Conservation (phyloP, 2,329 filamentous ascomycete genomes). For the Cryoendolithus antarcticus region DNA sequence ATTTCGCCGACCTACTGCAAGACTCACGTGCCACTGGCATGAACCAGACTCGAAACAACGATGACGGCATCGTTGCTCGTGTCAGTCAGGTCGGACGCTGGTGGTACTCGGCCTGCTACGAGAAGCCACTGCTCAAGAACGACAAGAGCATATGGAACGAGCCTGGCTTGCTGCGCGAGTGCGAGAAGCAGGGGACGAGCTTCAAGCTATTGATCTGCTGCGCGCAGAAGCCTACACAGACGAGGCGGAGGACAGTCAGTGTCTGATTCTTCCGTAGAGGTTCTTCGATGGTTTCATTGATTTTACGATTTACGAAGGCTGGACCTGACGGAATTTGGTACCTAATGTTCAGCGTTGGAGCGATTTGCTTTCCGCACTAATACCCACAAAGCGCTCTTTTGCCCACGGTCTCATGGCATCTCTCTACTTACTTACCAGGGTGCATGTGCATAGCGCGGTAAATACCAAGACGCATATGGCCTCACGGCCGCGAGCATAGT, state of each 20-base stretch:
- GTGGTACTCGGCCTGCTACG: slow-evolving; percentile 95
- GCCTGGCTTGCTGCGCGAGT: slow-evolving; percentile 63
- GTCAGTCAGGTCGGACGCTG: slow-evolving; percentile 83
- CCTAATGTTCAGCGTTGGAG: no score
- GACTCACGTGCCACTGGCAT: no score
- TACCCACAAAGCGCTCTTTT: no score
- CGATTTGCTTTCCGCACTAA: no score
- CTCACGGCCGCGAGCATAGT: no score
- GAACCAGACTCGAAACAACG: slow-evolving; percentile 38
- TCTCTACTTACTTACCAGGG: no score
- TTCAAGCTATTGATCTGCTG: slow-evolving; percentile 87
- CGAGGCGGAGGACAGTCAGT: slow-evolving; percentile 36
- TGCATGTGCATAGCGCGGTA: no score
- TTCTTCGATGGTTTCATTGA: neutral
- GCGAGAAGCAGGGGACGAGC: slow-evolving; percentile 72
- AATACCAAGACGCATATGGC: no score
- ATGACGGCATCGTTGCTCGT: slow-evolving; percentile 83
- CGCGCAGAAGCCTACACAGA: slow-evolving; percentile 59
- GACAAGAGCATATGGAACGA: slow-evolving; percentile 68
- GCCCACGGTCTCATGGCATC: no score
- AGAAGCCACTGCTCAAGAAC: slow-evolving; percentile 38
- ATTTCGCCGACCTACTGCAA: slow-evolving; percentile 22
- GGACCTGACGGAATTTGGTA: no score
- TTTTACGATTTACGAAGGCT: no score
- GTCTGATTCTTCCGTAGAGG: slow-evolving; percentile 24